A percentile compares a stretch with the other conserved stretches of the same genome.
phyloP scores from a whole-genome alignment of 2,329 filamentous ascomycete species.

The Colletotrichum simmondsii region DNA sequence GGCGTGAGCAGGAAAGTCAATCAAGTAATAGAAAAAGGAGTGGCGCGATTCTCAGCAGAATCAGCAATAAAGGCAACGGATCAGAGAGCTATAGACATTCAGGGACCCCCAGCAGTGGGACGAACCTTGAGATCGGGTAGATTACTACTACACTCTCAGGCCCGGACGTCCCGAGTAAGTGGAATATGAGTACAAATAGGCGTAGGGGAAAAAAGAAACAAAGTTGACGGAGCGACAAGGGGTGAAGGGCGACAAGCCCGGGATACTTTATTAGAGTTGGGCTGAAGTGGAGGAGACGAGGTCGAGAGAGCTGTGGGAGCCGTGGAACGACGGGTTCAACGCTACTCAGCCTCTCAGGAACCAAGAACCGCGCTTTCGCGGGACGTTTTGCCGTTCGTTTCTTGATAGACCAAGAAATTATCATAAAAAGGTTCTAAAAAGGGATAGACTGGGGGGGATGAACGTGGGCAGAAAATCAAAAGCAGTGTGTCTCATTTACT shows the following conservation, averaged over 20 bases:
- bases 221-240: background rate
- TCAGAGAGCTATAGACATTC: conserved; percentile 8
- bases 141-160: background rate
- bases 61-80: background rate
- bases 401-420: background rate
- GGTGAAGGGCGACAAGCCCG: background rate
- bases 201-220: background rate
- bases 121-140: background rate
- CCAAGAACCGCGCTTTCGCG: background rate
- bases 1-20: background rate
- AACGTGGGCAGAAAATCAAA: background rate
- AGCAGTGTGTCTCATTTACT: background rate
- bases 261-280: background rate
- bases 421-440: background rate
- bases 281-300: background rate
- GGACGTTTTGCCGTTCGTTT: background rate
- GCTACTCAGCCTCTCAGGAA: background rate
- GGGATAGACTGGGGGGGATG: background rate
- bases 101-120: background rate
- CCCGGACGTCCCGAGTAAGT: background rate
- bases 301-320: background rate
- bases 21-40: background rate
- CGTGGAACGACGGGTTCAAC: background rate
- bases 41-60: conserved; percentile 4
- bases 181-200: too few species aligned